phyloP scores from a whole-genome alignment of 2,329 filamentous ascomycete genomes.

The Neonectria ditissima region DNA sequence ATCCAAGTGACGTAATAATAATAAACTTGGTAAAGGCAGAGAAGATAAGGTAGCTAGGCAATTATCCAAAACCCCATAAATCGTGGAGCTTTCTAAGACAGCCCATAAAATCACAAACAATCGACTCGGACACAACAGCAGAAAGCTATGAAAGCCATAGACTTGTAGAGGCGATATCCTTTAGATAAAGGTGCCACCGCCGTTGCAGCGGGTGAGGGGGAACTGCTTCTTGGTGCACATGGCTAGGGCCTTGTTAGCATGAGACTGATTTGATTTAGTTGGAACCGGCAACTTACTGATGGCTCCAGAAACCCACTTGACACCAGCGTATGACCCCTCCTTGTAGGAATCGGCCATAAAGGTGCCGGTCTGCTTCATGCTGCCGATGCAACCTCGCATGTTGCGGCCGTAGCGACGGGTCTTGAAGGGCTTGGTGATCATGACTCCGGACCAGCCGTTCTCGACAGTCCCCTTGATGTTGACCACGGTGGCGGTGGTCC shows the following conservation, averaged over 20 bases:
- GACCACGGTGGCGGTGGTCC: constrained; percentile 23
- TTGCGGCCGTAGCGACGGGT: constrained; percentile 27
- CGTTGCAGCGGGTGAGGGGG: constrained; percentile 27
- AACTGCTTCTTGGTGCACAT: constrained; percentile 26
- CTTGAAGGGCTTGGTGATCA: constrained; percentile 28
- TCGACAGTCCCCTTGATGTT: constrained; percentile 25
- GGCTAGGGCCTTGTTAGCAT: constrained; percentile 5
- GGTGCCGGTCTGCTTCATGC: constrained; percentile 18
- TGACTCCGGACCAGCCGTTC: constrained; percentile 24
- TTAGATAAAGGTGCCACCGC: constrained; percentile 22
- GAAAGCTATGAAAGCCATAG: neutral
- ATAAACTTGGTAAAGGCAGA: neutral
- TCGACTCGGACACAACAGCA: no score
- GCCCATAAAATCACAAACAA: neutral
- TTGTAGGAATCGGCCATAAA: constrained; percentile 24
- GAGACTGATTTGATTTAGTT: neutral
- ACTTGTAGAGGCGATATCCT: no score
- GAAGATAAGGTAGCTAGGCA: no score
- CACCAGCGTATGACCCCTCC: constrained; percentile 25
- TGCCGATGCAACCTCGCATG: constrained; percentile 27
- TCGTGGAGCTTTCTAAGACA: neutral
- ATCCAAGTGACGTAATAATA: no score
- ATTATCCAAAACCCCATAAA: neutral
- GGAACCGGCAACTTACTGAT: constrained; percentile 7
- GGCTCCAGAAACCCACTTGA: constrained; percentile 28